Conservation (phyloP, 257 asterid species). For the Haberlea rhodopensis region DNA sequence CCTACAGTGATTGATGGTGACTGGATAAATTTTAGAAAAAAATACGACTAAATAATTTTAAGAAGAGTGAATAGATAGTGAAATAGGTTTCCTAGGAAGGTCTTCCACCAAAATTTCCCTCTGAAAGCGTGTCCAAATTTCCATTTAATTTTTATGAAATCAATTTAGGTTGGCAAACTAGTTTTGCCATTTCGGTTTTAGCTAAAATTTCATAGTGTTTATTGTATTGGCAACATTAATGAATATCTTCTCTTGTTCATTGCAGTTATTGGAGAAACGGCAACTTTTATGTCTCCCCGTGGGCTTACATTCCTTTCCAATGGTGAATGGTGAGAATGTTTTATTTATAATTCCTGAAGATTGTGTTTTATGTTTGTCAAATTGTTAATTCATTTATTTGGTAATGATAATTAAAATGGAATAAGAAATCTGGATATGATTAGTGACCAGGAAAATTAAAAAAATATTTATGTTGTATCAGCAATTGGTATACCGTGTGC, state of each 20-base stretch:
- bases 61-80: no score
- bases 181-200: neutral
- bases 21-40: neutral
- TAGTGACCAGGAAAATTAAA: constrained; percentile 4
- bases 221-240: constrained; percentile 4
- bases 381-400: neutral
- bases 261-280: constrained; percentile 97
- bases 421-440: neutral
- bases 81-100: no score
- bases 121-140: neutral
- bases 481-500: constrained; percentile 5
- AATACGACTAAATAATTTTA: neutral
- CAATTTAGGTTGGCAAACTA: constrained; percentile 8
- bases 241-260: constrained; percentile 19
- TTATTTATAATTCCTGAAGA: constrained; percentile 12
- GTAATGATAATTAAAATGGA: neutral
- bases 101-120: no score
- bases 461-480: constrained; percentile 12
- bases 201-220: constrained; percentile 7
- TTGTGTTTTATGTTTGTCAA: constrained; percentile 14
- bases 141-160: constrained; percentile 2
- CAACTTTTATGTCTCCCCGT: constrained; percentile 69
- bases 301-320: constrained; percentile 77
- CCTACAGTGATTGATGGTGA: no score
- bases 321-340: constrained; percentile 85